Evolutionary conservation across 140 eudicot species (phyloP).

Genomic region (Oenanthe javanica): DNA sequence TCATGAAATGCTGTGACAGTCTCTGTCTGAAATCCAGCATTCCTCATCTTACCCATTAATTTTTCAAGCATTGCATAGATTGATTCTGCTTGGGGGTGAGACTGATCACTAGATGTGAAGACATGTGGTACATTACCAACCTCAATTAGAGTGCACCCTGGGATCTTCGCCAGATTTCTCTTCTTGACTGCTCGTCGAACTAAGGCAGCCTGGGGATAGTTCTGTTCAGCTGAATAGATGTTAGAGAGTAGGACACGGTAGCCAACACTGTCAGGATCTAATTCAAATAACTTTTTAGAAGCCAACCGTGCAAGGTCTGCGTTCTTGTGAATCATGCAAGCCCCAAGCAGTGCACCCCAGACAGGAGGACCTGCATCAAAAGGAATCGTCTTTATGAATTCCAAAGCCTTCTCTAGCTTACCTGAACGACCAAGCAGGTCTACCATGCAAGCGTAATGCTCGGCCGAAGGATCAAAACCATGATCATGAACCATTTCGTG

Average conservation of each 20-base stretch:
- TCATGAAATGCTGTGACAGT: conserved; percentile 78
- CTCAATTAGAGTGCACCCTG: conserved; percentile 90
- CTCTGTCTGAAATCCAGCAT: conserved; percentile 78
- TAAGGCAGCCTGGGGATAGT: conserved; percentile 67
- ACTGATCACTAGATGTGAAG: conserved; percentile 71
- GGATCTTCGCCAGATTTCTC: conserved; percentile 55
- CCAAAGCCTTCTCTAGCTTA: conserved; percentile 53
- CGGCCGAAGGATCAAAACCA: conserved; percentile 55
- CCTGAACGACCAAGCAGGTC: conserved; percentile 90
- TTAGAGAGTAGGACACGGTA: conserved; percentile 82
- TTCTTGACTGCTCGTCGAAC: conserved; percentile 60
- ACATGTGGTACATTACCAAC: conserved; percentile 52
- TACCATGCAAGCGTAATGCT: conserved; percentile 96
- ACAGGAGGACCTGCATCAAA: conserved; percentile 58
- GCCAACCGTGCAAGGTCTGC: conserved; percentile 63
- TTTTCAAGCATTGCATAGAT: conserved; percentile 62
- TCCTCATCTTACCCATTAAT: conserved; percentile 75
- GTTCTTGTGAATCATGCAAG: conserved; percentile 78
- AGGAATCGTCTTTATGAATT: conserved; percentile 65
- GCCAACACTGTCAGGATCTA: conserved; percentile 85
- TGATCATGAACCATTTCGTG: conserved; percentile 63
- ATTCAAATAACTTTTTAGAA: conserved; percentile 58
- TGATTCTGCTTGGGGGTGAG: conserved; percentile 47
- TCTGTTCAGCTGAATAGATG: conserved; percentile 62
- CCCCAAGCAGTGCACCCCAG: conserved; percentile 92